Evolutionary conservation across 1,284 basidiomycete genomes (phyloP).

Genomic region (Microbotryum silenes-acaulis): DNA sequence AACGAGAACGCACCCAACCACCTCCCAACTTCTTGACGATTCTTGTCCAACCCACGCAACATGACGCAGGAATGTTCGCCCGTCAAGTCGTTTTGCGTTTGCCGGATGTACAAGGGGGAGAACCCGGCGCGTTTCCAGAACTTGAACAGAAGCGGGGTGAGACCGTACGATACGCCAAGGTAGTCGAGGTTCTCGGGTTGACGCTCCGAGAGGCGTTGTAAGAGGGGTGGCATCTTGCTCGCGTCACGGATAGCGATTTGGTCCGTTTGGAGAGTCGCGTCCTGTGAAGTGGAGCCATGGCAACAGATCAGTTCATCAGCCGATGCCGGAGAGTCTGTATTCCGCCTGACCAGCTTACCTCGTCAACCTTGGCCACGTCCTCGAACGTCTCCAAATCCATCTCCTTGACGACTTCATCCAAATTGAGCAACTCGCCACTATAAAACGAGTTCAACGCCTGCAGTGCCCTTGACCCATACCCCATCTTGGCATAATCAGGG

Average conservation of each 20-base stretch:
- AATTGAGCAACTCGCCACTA: conserved; percentile 79
- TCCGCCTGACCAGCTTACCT: conserved; percentile 44
- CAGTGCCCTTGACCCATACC: conserved; percentile 88
- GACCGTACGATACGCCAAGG: conserved; percentile 90
- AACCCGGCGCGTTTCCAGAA: conserved; percentile 97
- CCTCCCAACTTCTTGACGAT: conserved; percentile 43
- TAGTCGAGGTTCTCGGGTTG: conserved; percentile 90
- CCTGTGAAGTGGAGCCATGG: conserved; percentile 25
- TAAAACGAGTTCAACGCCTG: conserved; percentile 84
- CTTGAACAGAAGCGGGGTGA: conserved; percentile 79
- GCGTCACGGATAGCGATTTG: conserved; percentile 65
- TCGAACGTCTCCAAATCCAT: conserved; percentile 52
- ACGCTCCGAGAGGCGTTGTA: conserved; percentile 82
- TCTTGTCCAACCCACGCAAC: conserved; percentile 65
- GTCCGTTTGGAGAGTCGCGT: conserved; percentile 53
- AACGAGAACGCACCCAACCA: conserved; percentile 88
- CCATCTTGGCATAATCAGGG: conserved; percentile 95
- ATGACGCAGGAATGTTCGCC: conserved; percentile 96
- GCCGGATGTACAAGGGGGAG: conserved; percentile 84
- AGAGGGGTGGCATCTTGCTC: conserved; percentile 79
- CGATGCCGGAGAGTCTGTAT: not conserved
- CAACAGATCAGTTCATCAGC: not conserved
- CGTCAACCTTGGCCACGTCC: conserved; percentile 53
- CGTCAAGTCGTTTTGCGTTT: conserved; percentile 88
- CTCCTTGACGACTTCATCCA: conserved; percentile 63